Evolutionary conservation across 225 moss, liverwort and hornwort genomes (phyloP).

Genomic region (Physcomitrium patens): DNA sequence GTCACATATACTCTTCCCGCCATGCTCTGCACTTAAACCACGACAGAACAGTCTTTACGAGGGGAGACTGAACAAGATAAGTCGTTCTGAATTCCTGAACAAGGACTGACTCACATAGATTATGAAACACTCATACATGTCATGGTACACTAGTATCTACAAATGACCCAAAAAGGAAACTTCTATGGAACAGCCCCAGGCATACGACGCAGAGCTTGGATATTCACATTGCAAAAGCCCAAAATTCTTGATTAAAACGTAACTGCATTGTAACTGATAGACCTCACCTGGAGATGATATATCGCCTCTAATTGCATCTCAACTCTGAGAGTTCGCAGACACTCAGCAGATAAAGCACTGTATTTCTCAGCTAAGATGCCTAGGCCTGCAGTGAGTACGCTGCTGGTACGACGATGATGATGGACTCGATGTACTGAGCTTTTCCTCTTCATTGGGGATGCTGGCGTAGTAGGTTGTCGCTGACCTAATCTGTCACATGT

Average conservation of each 20-base stretch:
- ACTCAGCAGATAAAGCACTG: slow-evolving; percentile 90
- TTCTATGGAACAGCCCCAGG: slow-evolving; percentile 18
- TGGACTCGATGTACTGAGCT: slow-evolving; percentile 69
- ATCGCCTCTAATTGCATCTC: slow-evolving; percentile 97
- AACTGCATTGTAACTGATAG: slow-evolving; percentile 9
- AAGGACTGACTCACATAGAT: neutral
- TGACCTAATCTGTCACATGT: slow-evolving; percentile 74
- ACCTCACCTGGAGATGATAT: slow-evolving; percentile 86
- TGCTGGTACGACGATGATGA: slow-evolving; percentile 96
- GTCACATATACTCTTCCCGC: slow-evolving; percentile 82
- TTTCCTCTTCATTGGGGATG: slow-evolving; percentile 76
- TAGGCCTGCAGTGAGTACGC: slow-evolving; percentile 95
- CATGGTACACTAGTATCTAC: neutral
- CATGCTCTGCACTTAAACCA: slow-evolving; percentile 66
- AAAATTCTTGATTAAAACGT: neutral
- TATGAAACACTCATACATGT: no score
- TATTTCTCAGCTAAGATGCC: slow-evolving; percentile 97
- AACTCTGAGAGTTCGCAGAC: slow-evolving; percentile 91
- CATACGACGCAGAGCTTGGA: neutral
- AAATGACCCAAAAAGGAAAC: neutral
- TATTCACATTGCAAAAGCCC: neutral
- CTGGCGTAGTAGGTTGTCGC: slow-evolving; percentile 71
- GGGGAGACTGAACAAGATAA: slow-evolving; percentile 13
- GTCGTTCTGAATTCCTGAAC: neutral
- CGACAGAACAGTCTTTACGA: slow-evolving; percentile 16